Base-by-base conservation (phyloP, 1,284 basidiomycete species). In the Pseudozyma sp. region DNA sequence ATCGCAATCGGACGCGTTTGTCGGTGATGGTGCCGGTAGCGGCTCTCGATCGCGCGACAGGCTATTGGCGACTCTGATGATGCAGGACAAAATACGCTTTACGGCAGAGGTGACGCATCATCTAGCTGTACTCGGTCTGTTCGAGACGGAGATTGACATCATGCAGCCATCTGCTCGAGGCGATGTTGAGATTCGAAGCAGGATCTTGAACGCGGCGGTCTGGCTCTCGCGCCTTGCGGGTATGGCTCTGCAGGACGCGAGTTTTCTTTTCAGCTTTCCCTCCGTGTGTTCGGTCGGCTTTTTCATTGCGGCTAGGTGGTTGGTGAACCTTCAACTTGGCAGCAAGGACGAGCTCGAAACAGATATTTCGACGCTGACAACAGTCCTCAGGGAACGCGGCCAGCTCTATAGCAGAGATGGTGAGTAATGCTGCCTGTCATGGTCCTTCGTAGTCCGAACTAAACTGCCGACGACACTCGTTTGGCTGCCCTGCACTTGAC, bases 161-260 rank as follows among this genome's bases (percentile, higher is more conserved):
- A 49, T 24, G 5, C 50, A 34, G 33, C 57, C 58, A 2, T 35
- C 30, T 6, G 9, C n/a, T 0, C 58, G 37, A 24, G 45, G 34
- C 3, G 42, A 44, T 35, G 47, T n/a, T 10, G 51, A 70, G 16
- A 52, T 62, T 16, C 37, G 40, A 7, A 43, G 47, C 42, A 64
- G 61, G 51, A 54, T 70, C n/a, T 14, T 30, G 48, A 66, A 64
- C 14, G 68, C 68, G 8, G 48, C 68, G 9, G 39, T 61, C 1
- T 70, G 62, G 62, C 57, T 70, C 3, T 65, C 68, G 3, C 57
- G 62, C 3, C 58, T 70, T 7, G 62, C 68, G n/a, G 62, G 45
- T 1, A 66, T 61, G 62, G 62, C 53, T 7, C 11, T 70, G 50
- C 49, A 51, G 35, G 34, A 34, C 3, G 13, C 39, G 5, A 4